phyloP scores from a whole-genome alignment of 352 stramenopile species.

The Phytophthora pseudosyringae region DNA sequence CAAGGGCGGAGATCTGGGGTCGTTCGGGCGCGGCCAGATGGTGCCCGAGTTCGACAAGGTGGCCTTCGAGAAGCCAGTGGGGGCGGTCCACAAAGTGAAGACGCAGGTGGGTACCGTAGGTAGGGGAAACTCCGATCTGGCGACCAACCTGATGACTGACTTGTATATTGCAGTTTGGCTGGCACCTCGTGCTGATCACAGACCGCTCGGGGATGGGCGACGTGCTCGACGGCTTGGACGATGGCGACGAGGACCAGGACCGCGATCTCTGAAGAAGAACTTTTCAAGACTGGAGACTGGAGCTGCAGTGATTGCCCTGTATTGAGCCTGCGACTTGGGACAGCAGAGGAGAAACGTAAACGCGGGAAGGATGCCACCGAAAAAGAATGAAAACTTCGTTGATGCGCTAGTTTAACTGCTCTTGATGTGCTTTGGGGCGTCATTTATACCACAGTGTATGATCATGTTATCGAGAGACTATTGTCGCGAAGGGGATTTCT shows the following conservation, averaged over 20 bases:
- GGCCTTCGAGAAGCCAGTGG: constrained; percentile 72
- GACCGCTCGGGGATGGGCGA: constrained; percentile 61
- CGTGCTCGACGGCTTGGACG: constrained; percentile 27
- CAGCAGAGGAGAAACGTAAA: too few species aligned
- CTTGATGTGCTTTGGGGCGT: too few species aligned
- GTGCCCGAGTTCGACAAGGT: constrained; percentile 77
- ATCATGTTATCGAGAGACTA: too few species aligned
- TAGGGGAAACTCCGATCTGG: not conserved
- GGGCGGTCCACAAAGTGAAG: constrained; percentile 78
- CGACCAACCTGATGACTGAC: constrained; percentile 10
- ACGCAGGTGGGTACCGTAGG: constrained; percentile 52
- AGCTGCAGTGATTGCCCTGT: too few species aligned
- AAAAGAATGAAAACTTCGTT: too few species aligned
- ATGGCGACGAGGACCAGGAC: constrained; percentile 27
- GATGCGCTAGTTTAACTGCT: too few species aligned
- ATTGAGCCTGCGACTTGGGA: too few species aligned
- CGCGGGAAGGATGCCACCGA: too few species aligned
- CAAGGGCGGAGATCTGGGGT: constrained; percentile 74
- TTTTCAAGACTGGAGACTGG: too few species aligned
- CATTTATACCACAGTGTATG: too few species aligned
- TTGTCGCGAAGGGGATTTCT: too few species aligned
- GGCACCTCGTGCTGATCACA: constrained; percentile 80
- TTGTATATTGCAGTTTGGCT: constrained; percentile 63
- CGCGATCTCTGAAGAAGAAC: constrained; percentile 23
- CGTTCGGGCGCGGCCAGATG: constrained; percentile 80